Percentiles rank a stretch among this genome's conserved stretches.
Evolutionary conservation across 176 grass and related monocot species (phyloP).

Genomic region (Saccharum officinarum): DNA sequence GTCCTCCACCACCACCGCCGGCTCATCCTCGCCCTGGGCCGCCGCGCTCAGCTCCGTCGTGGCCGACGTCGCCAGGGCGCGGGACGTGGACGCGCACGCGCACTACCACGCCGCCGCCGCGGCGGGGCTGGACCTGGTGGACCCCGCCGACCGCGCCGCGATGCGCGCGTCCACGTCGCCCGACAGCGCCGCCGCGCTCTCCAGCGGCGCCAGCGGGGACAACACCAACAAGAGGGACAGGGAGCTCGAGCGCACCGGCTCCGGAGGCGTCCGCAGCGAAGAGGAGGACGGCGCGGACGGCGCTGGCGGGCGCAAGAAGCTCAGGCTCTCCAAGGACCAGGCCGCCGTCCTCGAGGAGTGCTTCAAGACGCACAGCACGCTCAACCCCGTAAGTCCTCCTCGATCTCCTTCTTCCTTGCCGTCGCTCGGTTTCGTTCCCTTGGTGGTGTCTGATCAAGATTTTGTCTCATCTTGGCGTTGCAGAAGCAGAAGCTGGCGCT

Average conservation of each 20-base stretch:
- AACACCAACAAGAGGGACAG: conserved; percentile 12
- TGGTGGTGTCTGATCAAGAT: neutral
- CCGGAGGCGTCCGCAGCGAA: conserved; percentile 57
- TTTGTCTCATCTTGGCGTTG: accelerated
- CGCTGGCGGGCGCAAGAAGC: conserved; percentile 77
- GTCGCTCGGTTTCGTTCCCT: neutral
- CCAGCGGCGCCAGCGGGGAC: conserved; percentile 50
- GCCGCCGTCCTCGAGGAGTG: conserved; percentile 91
- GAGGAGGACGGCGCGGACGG: conserved; percentile 71
- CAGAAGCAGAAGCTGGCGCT: conserved; percentile 86
- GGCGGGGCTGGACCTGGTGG: neutral
- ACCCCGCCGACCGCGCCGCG: neutral
- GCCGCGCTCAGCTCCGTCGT: conserved; percentile 47
- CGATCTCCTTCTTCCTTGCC: too few species aligned
- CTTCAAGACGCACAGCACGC: conserved; percentile 98
- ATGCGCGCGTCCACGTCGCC: conserved; percentile 62
- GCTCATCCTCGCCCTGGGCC: conserved; percentile 27
- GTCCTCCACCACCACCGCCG: conserved; percentile 49
- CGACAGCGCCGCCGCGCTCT: conserved; percentile 59
- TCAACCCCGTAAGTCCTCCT: conserved; percentile 71
- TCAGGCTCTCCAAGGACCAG: conserved; percentile 86
- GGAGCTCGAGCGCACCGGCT: conserved; percentile 47
- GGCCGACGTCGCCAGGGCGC: neutral
- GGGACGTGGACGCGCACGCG: neutral
- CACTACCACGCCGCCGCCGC: neutral